These are phyloP conservation scores for Colletotrichum tropicale DNA, from an alignment of 2,329 filamentous ascomycete species.

Conservation along the genomic window DNA sequence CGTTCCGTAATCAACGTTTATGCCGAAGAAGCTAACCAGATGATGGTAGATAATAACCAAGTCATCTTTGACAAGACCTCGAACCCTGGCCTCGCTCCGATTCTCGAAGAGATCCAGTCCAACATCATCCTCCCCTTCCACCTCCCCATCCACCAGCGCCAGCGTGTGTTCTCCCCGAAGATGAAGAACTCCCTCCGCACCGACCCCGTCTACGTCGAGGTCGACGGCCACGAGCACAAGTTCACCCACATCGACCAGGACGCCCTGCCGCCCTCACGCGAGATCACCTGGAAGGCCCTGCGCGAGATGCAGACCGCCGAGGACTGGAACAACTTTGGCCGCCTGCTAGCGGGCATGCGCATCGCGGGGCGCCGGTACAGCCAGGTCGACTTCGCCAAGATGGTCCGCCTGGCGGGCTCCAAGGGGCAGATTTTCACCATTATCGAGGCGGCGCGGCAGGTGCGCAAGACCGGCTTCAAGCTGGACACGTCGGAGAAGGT, in stretches of 20 bases:
- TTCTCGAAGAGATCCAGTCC: slow-evolving; percentile 58
- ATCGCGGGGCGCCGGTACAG: slow-evolving; percentile 44
- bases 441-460: slow-evolving; percentile 54
- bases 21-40: neutral
- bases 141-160: slow-evolving; percentile 57
- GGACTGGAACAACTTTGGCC: slow-evolving; percentile 58
- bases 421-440: slow-evolving; percentile 48
- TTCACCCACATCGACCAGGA: slow-evolving; percentile 51
- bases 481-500: slow-evolving; percentile 47
- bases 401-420: slow-evolving; percentile 44
- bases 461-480: slow-evolving; percentile 48
- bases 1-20: neutral
- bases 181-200: slow-evolving; percentile 52
- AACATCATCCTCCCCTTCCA: slow-evolving; percentile 67
- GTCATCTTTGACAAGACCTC: slow-evolving; percentile 57
- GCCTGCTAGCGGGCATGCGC: slow-evolving; percentile 55
- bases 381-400: slow-evolving; percentile 36
- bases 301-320: slow-evolving; percentile 48
- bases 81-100: slow-evolving; percentile 55
- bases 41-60: slow-evolving; percentile 16
- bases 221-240: slow-evolving; percentile 59
- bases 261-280: slow-evolving; percentile 47
- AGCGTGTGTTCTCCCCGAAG: slow-evolving; percentile 54
- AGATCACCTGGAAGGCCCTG: slow-evolving; percentile 41
- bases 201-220: slow-evolving; percentile 62